Percentiles rank a stretch among this genome's conserved stretches.
phyloP scores from a whole-genome alignment of 345 rosid genomes.

The Euphorbia pulcherrima region DNA sequence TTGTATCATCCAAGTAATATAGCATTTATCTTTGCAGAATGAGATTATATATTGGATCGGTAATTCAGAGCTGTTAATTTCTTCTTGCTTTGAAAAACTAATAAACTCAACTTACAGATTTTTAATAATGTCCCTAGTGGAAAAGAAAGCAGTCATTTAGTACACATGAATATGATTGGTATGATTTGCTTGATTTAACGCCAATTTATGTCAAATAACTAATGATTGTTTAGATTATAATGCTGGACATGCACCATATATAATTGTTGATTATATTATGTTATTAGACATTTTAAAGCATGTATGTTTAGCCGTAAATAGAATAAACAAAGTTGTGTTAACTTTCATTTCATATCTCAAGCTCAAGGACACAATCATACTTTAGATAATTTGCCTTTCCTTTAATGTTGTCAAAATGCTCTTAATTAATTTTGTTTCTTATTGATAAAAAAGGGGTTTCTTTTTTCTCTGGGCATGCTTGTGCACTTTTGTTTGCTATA shows the following conservation, averaged over 20 bases:
- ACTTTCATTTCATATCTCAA: constrained; percentile 21
- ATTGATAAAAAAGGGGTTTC: too few relatives aligned
- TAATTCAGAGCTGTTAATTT: background rate
- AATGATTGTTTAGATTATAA: background rate
- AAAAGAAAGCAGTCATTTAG: background rate
- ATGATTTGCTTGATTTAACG: background rate
- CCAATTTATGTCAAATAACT: background rate
- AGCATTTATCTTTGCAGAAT: background rate
- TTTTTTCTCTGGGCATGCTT: background rate
- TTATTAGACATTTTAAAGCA: constrained; percentile 9
- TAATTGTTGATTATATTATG: background rate
- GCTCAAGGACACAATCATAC: constrained; percentile 3
- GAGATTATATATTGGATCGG: background rate
- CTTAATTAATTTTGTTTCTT: constrained; percentile 1
- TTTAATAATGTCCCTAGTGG: background rate
- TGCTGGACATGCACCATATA: background rate
- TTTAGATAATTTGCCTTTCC: constrained; percentile 8
- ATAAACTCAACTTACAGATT: background rate
- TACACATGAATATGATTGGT: background rate
- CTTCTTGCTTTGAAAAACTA: background rate
- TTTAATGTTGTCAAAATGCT: constrained; percentile 16
- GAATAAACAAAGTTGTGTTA: constrained; percentile 19
- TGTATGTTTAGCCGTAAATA: constrained; percentile 10
- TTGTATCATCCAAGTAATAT: background rate
- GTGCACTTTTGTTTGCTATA: background rate